Evolutionary conservation across 495 filamentous ascomycete genomes (phyloP), one percentile per base, ranked within the genome.

Genomic region (Umbilicaria muhlenbergii): DNA sequence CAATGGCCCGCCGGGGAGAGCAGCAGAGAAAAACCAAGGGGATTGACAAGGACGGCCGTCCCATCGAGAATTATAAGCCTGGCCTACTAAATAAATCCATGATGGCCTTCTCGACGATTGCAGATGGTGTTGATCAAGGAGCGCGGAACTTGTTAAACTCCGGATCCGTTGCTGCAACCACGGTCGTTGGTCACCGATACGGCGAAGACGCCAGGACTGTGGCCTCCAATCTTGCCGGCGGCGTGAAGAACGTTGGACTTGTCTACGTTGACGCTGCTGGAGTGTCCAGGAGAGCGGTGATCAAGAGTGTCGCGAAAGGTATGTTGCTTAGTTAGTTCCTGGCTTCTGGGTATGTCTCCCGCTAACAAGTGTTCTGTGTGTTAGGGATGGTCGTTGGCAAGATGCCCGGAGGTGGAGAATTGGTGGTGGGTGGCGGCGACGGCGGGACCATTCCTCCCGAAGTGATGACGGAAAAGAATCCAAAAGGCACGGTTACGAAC

Each of bases 181-280:
- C 75, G 3, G 77, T 94, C 47, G 82, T 95, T 7, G 68, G 73
- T 5, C 89, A 98, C 62, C 75, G 68, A 44, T 98, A 86, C 59
- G 91, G 91, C 8, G 53, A 70, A 5, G 85, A 96, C 60, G 91
- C 91, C 2, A 81, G 84, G 42, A 66, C 72, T 3, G 65, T 96
- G 3, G 75, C 85, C 4, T 63, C 69, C 38, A 69, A 79, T 37
- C 53, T 98, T 39, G 83, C 83, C 0, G 81, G 87, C 3, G 86
- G 86, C 5, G 79, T 94, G 50, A 92, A 83, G 66, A 96, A 96
- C 52, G 92, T 96, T 35, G 89, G 87, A 3, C 66, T 98, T 33
- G 91, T 98, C n/a, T 98, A 98, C 55, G 89, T 98, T 34, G 91
- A 98, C 54, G 92, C 88, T 6, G 78, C 85, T 0, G 91, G 91